A percentile compares a stretch with the other conserved stretches of the same genome.
Evolutionary conservation across 306 rosid species (phyloP).

Genomic region (Quercus bicolor): DNA sequence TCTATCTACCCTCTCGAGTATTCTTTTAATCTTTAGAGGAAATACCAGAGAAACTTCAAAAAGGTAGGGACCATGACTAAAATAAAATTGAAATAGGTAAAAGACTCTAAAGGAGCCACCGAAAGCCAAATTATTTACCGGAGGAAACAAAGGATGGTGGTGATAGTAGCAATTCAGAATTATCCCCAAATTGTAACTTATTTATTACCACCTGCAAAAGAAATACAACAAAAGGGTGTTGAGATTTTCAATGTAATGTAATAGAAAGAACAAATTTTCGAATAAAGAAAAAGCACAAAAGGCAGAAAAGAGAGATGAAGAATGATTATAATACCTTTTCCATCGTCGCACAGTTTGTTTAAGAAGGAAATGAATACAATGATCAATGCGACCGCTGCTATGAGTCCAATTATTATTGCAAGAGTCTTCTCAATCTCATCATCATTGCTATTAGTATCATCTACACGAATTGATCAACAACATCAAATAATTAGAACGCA

Average conservation of each 20-base stretch:
- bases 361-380: constrained; percentile 59
- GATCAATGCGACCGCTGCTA: constrained; percentile 69
- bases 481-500: constrained; percentile 3
- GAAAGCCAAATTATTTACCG: constrained; percentile 34
- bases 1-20: constrained; percentile 41
- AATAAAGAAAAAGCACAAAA: not conserved
- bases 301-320: not conserved
- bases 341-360: constrained; percentile 36
- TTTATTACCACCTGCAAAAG: constrained; percentile 64
- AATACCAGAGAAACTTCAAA: constrained; percentile 34
- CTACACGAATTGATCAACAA: constrained; percentile 6
- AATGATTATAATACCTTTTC: constrained; percentile 29
- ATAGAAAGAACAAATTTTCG: not conserved
- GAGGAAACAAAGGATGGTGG: constrained; percentile 8
- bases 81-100: not conserved
- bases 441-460: constrained; percentile 28
- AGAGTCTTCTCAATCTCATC: constrained; percentile 66
- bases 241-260: not conserved
- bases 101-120: constrained; percentile 5
- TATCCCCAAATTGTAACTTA: constrained; percentile 33
- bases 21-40: constrained; percentile 29
- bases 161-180: constrained; percentile 24
- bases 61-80: constrained; percentile 8
- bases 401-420: constrained; percentile 71
- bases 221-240: not conserved